Percentiles rank a stretch among this genome's conserved stretches.
phyloP scores from a whole-genome alignment of 1,284 basidiomycete species.

The Rhodotorula sp. region DNA sequence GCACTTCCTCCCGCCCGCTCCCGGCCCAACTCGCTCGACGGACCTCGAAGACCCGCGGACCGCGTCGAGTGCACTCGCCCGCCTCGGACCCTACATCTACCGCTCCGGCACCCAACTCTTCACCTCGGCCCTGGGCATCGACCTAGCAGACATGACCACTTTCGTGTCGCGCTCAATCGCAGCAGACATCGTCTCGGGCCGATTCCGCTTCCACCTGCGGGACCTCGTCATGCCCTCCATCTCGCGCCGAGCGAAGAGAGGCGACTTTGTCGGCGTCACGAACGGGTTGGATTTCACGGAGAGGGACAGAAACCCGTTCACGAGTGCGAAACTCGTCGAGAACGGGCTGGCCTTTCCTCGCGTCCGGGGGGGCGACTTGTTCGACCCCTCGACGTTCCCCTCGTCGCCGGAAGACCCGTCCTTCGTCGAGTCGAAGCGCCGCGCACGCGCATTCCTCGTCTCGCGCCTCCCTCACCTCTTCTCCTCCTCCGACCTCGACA shows the following conservation, averaged over 20 bases:
- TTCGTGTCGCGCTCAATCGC: slow-evolving; percentile 36
- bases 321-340: slow-evolving; percentile 2
- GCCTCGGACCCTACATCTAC: slow-evolving; percentile 20
- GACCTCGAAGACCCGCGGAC: neutral
- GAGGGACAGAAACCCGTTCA: slow-evolving; percentile 28
- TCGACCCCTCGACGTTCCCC: neutral
- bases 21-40: neutral
- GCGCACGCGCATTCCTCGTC: slow-evolving; percentile 22
- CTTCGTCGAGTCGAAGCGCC: slow-evolving; percentile 15
- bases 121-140: slow-evolving; percentile 31
- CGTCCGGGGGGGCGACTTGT: neutral
- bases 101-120: slow-evolving; percentile 24
- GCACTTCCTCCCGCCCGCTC: slow-evolving; percentile 5
- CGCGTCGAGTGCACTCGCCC: neutral
- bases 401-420: neutral
- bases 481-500: slow-evolving; percentile 4
- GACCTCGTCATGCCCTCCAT: slow-evolving; percentile 38
- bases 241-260: neutral
- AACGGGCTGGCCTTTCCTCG: slow-evolving; percentile 22
- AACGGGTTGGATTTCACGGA: slow-evolving; percentile 35
- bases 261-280: slow-evolving; percentile 31
- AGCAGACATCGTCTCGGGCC: slow-evolving; percentile 24
- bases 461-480: slow-evolving; percentile 11
- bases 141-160: slow-evolving; percentile 28
- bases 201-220: slow-evolving; percentile 30